A percentile compares a stretch with the other conserved stretches of the same genome.
Evolutionary conservation across 805 yeast species (phyloP).

Genomic region (Candida tibetensis): DNA sequence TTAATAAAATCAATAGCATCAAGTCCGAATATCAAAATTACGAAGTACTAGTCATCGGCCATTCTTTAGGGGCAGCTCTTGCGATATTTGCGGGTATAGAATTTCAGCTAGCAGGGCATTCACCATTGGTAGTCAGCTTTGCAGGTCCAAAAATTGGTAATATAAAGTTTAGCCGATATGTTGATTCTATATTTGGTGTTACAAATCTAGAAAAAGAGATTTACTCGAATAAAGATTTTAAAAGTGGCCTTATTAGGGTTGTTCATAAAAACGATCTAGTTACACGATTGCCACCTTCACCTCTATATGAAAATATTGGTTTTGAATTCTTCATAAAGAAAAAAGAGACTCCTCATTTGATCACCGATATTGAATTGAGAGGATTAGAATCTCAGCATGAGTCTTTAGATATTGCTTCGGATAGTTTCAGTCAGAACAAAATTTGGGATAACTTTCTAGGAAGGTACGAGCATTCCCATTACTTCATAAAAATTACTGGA

Average conservation of each 20-base stretch:
- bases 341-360: constrained; percentile 35
- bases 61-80: constrained; percentile 75
- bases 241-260: constrained; percentile 50
- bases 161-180: constrained; percentile 45
- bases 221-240: constrained; percentile 20
- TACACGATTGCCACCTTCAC: constrained; percentile 57
- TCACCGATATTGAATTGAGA: constrained; percentile 4
- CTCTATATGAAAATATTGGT: constrained; percentile 46
- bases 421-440: constrained; percentile 4
- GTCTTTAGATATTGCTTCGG: neutral
- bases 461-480: constrained; percentile 31
- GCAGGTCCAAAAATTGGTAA: constrained; percentile 71
- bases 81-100: constrained; percentile 65
- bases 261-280: constrained; percentile 58
- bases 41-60: constrained; percentile 59
- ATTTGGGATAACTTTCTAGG: constrained; percentile 22
- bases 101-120: constrained; percentile 48
- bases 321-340: constrained; percentile 46
- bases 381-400: constrained; percentile 1
- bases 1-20: constrained; percentile 33
- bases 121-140: constrained; percentile 55
- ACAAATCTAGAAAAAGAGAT: constrained; percentile 21
- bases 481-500: constrained; percentile 30
- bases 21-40: constrained; percentile 44
- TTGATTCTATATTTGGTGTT: constrained; percentile 49